Evolutionary conservation across 139 green algal species (phyloP), one percentile per base, ranked within the genome.

Genomic region (Auxenochlorella pyrenoidosa): DNA sequence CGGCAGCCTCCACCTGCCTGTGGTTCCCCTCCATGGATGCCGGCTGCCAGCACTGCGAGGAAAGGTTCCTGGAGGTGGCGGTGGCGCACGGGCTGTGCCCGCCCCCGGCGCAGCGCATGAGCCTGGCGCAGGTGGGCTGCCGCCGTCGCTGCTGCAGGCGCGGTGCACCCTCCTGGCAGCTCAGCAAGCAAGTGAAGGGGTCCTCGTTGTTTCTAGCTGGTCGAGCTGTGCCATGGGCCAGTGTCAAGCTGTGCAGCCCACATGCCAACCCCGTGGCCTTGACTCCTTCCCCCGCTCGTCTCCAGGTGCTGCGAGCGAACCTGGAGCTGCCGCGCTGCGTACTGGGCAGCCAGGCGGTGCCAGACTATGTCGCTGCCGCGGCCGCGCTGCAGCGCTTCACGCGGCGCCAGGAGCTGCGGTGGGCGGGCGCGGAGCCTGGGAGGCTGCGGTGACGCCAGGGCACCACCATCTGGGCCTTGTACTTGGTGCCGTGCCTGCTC

Each of bases 21-120:
- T 86, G 85, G 41, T 95, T 95, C 89, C 86, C 86, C n/a, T 91
- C 84, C 38, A 91, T 94, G 72, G 92, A 93, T 36, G 90, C 89
- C 3, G 92, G 79, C 5, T 84, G 91, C 43, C 83, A 93, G 76
- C 94, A 92, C 83, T 94, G 91, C 70, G 93, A 95, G 86, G 92
- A 90, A 85, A 75, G 68, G 34, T 91, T 94, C 71, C 88, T 94
- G 41, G 82, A 89, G 66, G 80, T 92, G 36, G 92, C 92, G 0
- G 44, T 89, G 34, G n/a, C 58, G 18, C 82, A 92, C 47, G 84
- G 87, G 34, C 89, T 95, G 43, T 92, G 83, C 71, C 38, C 66
- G 58, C 82, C 86, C 1, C 85, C 38, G 0, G 41, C 75, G 24
- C 47, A 40, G 6, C 32, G 43, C 40, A 51, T 95, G 51, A 91